These are phyloP conservation scores for Scalesia atractyloides DNA, from an alignment of 129 eudicot genomes.

Conservation along the genomic window DNA sequence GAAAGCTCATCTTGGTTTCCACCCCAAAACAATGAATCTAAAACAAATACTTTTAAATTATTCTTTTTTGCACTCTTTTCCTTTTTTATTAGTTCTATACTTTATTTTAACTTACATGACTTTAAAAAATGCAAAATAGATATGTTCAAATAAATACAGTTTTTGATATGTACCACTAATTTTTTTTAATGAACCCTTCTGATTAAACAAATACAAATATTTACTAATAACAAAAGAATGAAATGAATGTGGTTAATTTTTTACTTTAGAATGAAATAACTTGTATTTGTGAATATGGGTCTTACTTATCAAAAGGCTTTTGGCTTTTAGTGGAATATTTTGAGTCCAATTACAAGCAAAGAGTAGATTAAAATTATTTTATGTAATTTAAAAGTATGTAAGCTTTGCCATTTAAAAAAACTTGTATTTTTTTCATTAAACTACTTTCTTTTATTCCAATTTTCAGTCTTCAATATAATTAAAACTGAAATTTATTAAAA, in stretches of 20 bases:
- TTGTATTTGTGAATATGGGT: too few relatives aligned
- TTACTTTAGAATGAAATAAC: too few relatives aligned
- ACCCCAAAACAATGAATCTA: slow-evolving; percentile 35
- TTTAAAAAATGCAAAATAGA: not conserved
- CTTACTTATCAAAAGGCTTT: too few relatives aligned
- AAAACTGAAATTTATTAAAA: too few relatives aligned
- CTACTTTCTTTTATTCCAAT: too few relatives aligned
- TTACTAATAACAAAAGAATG: not conserved
- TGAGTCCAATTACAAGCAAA: too few relatives aligned
- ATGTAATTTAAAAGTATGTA: too few relatives aligned
- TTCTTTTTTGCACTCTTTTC: slow-evolving; percentile 1
- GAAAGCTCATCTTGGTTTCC: slow-evolving; percentile 35
- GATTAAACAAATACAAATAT: not conserved
- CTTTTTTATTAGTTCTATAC: slow-evolving; percentile 19
- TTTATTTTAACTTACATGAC: slow-evolving; percentile 8
- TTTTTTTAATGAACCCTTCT: not conserved
- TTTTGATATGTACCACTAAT: not conserved
- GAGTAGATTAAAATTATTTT: too few relatives aligned
- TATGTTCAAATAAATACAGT: not conserved
- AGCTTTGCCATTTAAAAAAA: too few relatives aligned
- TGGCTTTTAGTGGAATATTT: too few relatives aligned
- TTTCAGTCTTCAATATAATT: too few relatives aligned
- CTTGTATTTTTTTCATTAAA: too few relatives aligned
- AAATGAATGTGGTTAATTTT: not conserved
- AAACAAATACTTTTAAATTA: slow-evolving; percentile 25